phyloP scores from a whole-genome alignment of 768 basidiomycete species.

The Hortiboletus flavorubellus region DNA sequence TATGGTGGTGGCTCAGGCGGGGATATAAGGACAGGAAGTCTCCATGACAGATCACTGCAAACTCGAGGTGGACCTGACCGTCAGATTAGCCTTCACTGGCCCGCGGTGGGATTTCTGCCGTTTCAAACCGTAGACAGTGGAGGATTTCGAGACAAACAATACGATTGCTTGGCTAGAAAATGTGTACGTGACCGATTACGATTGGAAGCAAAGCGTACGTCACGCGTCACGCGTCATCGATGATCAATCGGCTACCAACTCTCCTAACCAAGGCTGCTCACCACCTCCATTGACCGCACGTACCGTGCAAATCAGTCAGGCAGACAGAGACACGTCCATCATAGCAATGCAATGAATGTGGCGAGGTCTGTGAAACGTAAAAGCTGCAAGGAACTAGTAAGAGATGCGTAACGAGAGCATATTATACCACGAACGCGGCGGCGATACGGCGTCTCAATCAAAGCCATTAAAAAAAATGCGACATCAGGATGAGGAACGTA shows the following conservation, averaged over 20 bases:
- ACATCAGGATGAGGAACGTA: slow-evolving; percentile 21
- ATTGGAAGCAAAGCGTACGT: no score
- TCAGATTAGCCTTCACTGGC: no score
- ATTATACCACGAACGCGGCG: slow-evolving; percentile 22
- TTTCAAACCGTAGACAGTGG: no score
- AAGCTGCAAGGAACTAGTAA: not conserved
- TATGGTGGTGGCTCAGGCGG: not conserved
- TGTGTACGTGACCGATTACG: no score
- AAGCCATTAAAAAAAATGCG: slow-evolving; percentile 21
- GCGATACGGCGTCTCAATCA: slow-evolving; percentile 8
- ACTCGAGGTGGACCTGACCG: not conserved
- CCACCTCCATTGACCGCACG: slow-evolving; percentile 4
- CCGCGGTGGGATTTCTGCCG: not conserved
- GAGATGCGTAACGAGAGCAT: slow-evolving; percentile 12
- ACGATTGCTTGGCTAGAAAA: no score
- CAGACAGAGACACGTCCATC: slow-evolving; percentile 1
- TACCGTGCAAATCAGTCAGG: not conserved
- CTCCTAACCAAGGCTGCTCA: not conserved
- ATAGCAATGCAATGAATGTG: slow-evolving; percentile 1
- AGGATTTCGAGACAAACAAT: no score
- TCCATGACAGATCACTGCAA: no score
- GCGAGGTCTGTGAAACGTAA: slow-evolving; percentile 5
- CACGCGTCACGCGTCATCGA: no score
- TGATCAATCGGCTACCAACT: no score
- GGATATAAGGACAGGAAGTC: not conserved